Percentiles rank a stretch among this genome's conserved stretches.
Conservation (phyloP, 2,329 filamentous ascomycete species). For the Cladosporium velox region DNA sequence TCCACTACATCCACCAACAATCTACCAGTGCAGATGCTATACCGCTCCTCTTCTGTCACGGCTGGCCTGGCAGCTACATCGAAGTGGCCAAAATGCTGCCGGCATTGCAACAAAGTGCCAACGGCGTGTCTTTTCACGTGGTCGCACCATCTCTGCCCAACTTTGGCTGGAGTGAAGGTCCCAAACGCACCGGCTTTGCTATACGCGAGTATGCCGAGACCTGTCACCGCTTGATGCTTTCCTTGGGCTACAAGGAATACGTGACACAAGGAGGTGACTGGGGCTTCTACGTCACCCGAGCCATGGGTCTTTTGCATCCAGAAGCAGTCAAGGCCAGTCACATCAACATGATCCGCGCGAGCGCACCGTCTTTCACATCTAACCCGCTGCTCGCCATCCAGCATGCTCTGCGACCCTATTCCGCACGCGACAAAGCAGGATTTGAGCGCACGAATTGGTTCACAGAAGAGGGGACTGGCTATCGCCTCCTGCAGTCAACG, state of each 20-base stretch:
- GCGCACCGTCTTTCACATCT: constrained; percentile 52
- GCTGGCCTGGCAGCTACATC: constrained; percentile 68
- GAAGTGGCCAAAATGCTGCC: constrained; percentile 65
- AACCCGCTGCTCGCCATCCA: constrained; percentile 61
- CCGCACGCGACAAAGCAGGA: constrained; percentile 53
- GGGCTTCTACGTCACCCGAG: constrained; percentile 66
- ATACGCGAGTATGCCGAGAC: constrained; percentile 64
- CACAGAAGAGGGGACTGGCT: constrained; percentile 56
- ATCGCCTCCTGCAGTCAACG: constrained; percentile 63
- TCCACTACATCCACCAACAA: constrained; percentile 66
- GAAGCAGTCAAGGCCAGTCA: constrained; percentile 60
- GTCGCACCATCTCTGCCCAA: constrained; percentile 59
- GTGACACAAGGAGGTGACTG: constrained; percentile 65
- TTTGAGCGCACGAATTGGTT: constrained; percentile 61
- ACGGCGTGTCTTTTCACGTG: constrained; percentile 53
- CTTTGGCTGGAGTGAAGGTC: constrained; percentile 55
- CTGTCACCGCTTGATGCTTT: constrained; percentile 68
- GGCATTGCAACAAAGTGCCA: constrained; percentile 42
- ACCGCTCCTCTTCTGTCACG: constrained; percentile 68
- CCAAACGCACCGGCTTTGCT: constrained; percentile 58
- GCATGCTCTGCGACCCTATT: constrained; percentile 58
- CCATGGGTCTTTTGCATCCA: constrained; percentile 62
- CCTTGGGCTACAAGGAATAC: constrained; percentile 66
- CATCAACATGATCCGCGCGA: constrained; percentile 60
- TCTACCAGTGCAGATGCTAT: constrained; percentile 57